Base-by-base conservation (phyloP, 805 yeast genomes). In the Scheffersomyces lignosus region DNA sequence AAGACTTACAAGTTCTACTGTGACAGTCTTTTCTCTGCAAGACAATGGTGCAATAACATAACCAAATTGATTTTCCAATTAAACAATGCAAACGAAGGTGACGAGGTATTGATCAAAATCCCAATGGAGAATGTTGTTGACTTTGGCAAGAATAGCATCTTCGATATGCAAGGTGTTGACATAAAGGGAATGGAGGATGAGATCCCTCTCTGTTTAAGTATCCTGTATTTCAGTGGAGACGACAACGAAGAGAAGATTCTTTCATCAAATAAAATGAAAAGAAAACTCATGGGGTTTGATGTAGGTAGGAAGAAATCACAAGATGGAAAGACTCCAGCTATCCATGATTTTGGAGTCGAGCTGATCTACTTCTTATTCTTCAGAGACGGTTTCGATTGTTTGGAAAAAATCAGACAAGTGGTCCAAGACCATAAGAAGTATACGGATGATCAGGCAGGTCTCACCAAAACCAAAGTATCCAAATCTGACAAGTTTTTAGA, bases 31-130 rank as follows among this genome's bases (percentile, higher is more conserved):
- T 79, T 72, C 43, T 65, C 82, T 5, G 97, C 97, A 0, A 72
- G 85, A 40, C 75, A 81, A 13, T 91, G 98, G 98, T 81, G 78
- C 31, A 80, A 81, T 35, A 64, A 74, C 7, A 60, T 91, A 29
- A 86, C 84, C 45, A 87, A 85, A 50, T 82, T 83, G 36, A 79
- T 87, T 2, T 91, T 91, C 60, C 60, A 58, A 36, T 46, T 58
- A 14, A 72, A 89, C 1, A 73, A 83, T 27, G 72, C 84, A 36
- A 85, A 87, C 56, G 68, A 73, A 16, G 82, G 81, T 10, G 82
- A 82, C 47, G 81, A 82, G 41, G 93, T 87, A 10, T 76, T 85
- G 15, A 67, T 90, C 14, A 84, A 85, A 48, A 77, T 91, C 3
- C 97, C 97, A 0, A 51, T 84, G 17, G 75, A 70, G 24, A 83